These are phyloP conservation scores for Miamiensis avidus DNA, from an alignment of 169 alveolate genomes.

Conservation along the genomic window DNA sequence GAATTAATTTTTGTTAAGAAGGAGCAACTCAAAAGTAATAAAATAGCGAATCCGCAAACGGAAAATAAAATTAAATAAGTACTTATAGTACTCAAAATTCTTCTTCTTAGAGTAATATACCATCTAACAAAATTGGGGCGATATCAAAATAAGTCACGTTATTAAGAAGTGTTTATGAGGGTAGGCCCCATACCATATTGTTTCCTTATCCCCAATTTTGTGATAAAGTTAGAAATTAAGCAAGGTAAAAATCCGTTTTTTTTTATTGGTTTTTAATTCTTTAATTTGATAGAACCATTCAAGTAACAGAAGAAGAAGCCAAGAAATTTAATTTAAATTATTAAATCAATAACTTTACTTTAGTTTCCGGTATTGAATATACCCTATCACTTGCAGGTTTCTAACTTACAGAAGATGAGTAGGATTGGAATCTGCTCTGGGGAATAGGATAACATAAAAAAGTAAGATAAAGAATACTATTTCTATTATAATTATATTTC, in stretches of 20 bases:
- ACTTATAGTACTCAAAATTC: no score
- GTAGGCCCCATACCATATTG: constrained; percentile 5
- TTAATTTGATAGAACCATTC: not conserved
- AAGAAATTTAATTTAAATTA: not conserved
- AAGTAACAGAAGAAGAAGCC: not conserved
- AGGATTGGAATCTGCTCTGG: constrained; percentile 45
- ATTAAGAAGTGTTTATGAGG: constrained; percentile 9
- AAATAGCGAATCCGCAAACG: no score
- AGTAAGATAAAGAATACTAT: not conserved
- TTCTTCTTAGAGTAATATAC: no score
- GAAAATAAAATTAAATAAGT: no score
- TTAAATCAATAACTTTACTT: not conserved
- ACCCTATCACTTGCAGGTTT: not conserved
- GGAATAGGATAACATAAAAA: constrained; percentile 29
- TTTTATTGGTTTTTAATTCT: not conserved
- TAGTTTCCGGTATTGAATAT: constrained; percentile 1
- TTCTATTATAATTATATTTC: no score
- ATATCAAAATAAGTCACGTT: no score
- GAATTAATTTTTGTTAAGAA: no score
- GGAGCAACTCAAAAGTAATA: no score
- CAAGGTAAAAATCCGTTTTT: not conserved
- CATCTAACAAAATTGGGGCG: no score
- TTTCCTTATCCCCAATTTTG: constrained; percentile 5
- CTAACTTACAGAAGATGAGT: constrained; percentile 20
- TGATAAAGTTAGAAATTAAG: not conserved